Conservation (phyloP, 768 basidiomycete genomes). For the Psilocybe cubensis region DNA sequence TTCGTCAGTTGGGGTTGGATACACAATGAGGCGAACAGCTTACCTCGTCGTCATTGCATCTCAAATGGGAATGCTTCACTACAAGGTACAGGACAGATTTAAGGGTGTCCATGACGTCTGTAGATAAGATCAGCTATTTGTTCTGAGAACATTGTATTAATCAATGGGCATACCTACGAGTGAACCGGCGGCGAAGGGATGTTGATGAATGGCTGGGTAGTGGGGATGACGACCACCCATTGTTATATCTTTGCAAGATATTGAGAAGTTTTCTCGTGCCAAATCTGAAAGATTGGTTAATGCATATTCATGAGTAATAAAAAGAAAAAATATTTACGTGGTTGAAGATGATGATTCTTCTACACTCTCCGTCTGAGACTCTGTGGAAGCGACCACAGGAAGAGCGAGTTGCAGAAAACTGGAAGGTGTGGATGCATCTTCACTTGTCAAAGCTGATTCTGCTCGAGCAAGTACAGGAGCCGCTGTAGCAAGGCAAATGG, state of each 20-base stretch:
- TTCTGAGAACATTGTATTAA: neutral
- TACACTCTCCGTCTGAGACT: neutral
- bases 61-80: neutral
- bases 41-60: neutral
- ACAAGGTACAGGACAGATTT: neutral
- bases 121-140: neutral
- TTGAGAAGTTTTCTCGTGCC: constrained; percentile 6
- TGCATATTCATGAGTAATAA: neutral
- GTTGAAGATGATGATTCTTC: neutral
- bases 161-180: constrained; percentile 13
- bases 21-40: neutral
- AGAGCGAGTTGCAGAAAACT: neutral
- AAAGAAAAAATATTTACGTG: neutral
- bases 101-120: constrained; percentile 25
- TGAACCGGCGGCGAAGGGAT: constrained; percentile 11
- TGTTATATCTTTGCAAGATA: constrained; percentile 6
- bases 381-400: neutral
- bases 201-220: constrained; percentile 5
- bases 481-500: constrained; percentile 12
- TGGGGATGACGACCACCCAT: constrained; percentile 2
- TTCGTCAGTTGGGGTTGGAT: neutral
- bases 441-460: neutral
- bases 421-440: neutral
- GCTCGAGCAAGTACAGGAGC: constrained; percentile 11
- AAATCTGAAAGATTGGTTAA: constrained; percentile 1